phyloP scores from a whole-genome alignment of 1,139 yeast genomes.

The Scheffersomyces quercinus region DNA sequence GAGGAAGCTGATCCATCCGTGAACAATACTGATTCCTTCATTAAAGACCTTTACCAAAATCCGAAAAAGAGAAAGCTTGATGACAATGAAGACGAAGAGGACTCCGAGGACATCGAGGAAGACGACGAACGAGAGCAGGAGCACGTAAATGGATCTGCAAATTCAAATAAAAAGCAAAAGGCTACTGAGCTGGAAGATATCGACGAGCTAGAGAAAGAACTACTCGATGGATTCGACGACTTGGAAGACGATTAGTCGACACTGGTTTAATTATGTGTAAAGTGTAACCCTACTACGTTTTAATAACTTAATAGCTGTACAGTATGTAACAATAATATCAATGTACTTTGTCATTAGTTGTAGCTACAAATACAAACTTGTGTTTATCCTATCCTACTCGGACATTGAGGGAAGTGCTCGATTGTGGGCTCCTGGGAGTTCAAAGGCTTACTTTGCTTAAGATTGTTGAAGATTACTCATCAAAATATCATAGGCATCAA shows the following conservation, averaged over 20 bases:
- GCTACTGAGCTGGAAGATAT: slow-evolving; percentile 20
- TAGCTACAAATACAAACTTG: too few species aligned
- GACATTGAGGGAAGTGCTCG: too few species aligned
- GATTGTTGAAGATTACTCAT: too few species aligned
- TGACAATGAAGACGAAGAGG: slow-evolving; percentile 17
- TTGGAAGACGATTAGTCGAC: slow-evolving; percentile 25
- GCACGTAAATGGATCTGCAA: slow-evolving; percentile 1
- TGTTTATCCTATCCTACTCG: too few species aligned
- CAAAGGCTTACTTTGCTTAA: too few species aligned
- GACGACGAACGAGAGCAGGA: slow-evolving; percentile 8
- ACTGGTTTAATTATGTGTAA: neutral
- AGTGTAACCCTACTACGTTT: too few species aligned
- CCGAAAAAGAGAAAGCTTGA: slow-evolving; percentile 23
- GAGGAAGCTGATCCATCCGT: slow-evolving; percentile 5
- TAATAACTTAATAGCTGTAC: neutral
- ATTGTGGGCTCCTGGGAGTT: too few species aligned
- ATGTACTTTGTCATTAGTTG: too few species aligned
- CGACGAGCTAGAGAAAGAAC: slow-evolving; percentile 48
- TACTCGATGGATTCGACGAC: slow-evolving; percentile 48
- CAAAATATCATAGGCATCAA: too few species aligned
- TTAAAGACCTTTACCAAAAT: slow-evolving; percentile 29
- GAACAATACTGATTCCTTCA: slow-evolving; percentile 26
- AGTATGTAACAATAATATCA: slow-evolving; percentile 1
- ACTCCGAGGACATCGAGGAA: slow-evolving; percentile 16
- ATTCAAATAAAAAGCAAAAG: neutral